These are phyloP conservation scores for Stereocaulon alpinum DNA, from an alignment of 495 filamentous ascomycete species.

Conservation along the genomic window DNA sequence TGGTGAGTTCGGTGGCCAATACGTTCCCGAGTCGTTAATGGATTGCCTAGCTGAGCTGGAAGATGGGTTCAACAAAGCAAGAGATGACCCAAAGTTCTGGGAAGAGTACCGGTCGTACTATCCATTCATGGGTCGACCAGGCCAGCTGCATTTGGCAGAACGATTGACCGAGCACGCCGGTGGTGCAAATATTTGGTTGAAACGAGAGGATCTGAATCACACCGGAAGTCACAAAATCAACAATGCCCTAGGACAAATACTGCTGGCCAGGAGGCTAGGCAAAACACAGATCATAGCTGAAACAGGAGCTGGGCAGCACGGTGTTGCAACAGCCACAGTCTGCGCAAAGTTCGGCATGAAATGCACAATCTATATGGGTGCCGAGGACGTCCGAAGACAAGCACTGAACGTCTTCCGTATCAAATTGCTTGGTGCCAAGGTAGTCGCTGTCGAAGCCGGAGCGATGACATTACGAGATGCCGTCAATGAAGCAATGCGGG, in stretches of 20 bases:
- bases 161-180: constrained; percentile 79
- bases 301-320: constrained; percentile 93
- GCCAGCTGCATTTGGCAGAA: constrained; percentile 79
- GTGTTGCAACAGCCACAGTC: constrained; percentile 91
- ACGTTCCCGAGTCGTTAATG: constrained; percentile 96
- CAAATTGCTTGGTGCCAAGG: constrained; percentile 83
- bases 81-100: constrained; percentile 87
- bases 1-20: constrained; percentile 97
- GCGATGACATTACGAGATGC: constrained; percentile 82
- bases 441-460: constrained; percentile 79
- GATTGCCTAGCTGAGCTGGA: constrained; percentile 90
- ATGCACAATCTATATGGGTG: constrained; percentile 93
- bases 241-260: constrained; percentile 82
- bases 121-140: constrained; percentile 92
- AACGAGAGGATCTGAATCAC: constrained; percentile 89
- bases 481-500: constrained; percentile 84
- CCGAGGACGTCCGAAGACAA: constrained; percentile 85
- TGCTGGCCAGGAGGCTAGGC: constrained; percentile 69
- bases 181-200: constrained; percentile 90
- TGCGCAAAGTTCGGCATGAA: constrained; percentile 95
- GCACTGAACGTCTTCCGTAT: constrained; percentile 95
- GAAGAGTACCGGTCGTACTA: constrained; percentile 95
- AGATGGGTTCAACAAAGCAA: constrained; percentile 75
- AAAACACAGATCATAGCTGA: constrained; percentile 94
- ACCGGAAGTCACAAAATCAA: constrained; percentile 92